phyloP scores from a whole-genome alignment of 169 alveolate genomes.

The Theileria orientalis region DNA sequence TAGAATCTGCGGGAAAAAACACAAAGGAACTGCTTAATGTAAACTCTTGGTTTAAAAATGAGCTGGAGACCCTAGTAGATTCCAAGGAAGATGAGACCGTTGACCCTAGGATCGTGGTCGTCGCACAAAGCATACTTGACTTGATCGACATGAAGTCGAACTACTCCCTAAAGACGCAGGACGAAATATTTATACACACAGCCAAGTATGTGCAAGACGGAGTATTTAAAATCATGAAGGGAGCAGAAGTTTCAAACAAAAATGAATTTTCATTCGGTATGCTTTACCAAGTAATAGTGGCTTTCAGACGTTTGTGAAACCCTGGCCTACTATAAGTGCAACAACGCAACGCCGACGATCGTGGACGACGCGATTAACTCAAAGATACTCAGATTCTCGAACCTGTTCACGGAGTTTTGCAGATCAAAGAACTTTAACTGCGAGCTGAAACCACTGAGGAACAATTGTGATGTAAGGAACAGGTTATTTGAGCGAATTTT shows the following conservation, averaged over 20 bases:
- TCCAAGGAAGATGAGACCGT: neutral
- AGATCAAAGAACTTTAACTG: constrained; percentile 43
- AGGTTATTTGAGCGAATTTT: neutral
- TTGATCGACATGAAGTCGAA: constrained; percentile 38
- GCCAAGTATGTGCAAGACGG: constrained; percentile 44
- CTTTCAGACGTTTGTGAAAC: constrained; percentile 3
- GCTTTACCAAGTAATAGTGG: neutral
- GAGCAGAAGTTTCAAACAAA: constrained; percentile 50
- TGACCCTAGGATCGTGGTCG: constrained; percentile 2
- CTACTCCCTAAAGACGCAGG: constrained; percentile 3
- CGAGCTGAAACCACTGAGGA: constrained; percentile 55
- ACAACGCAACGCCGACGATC: constrained; percentile 24
- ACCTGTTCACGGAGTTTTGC: constrained; percentile 53
- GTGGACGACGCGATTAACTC: constrained; percentile 50
- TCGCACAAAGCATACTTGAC: constrained; percentile 28
- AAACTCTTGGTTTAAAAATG: constrained; percentile 57
- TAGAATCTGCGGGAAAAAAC: constrained; percentile 31
- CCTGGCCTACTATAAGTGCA: constrained; percentile 47
- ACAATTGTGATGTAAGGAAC: constrained; percentile 36
- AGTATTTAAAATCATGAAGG: constrained; percentile 14
- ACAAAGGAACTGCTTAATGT: constrained; percentile 41
- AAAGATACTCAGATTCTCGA: constrained; percentile 50
- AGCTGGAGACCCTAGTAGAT: constrained; percentile 24
- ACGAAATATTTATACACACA: constrained; percentile 35
- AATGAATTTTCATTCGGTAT: constrained; percentile 31